Conservation (phyloP, 2,329 filamentous ascomycete genomes). For the Aspergillus quadricinctus region DNA sequence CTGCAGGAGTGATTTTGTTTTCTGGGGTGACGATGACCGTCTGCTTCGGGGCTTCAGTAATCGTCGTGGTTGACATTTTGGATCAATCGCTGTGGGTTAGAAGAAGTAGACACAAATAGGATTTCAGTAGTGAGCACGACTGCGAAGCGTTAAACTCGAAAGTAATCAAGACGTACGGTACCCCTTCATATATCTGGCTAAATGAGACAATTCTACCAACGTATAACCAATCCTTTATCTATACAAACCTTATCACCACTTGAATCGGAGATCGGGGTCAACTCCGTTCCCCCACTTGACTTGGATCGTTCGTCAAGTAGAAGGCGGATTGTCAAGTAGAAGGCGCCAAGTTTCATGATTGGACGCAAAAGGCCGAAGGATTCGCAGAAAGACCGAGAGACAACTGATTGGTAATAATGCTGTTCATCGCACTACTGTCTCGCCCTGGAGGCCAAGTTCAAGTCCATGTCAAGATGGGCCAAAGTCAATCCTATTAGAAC, state of each 20-base stretch:
- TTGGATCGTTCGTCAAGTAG: background rate
- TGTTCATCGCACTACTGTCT: background rate
- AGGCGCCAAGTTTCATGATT: background rate
- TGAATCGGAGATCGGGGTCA: background rate
- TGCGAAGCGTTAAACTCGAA: background rate
- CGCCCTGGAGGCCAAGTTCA: background rate
- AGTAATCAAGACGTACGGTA: background rate
- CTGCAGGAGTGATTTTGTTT: conserved; percentile 17
- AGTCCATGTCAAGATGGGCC: background rate
- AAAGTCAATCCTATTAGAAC: background rate
- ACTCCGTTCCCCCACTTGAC: background rate
- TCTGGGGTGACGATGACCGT: conserved; percentile 9
- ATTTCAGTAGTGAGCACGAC: background rate
- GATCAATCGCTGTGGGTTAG: background rate
- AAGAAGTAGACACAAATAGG: background rate
- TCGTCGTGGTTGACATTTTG: conserved; percentile 8
- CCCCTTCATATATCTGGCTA: background rate
- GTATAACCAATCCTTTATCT: background rate
- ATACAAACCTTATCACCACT: background rate
- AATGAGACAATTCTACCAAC: background rate
- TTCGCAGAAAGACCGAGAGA: background rate
- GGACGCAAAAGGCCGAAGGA: background rate
- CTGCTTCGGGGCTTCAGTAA: conserved; percentile 7
- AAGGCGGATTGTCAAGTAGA: background rate
- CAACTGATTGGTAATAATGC: background rate